phyloP scores from a whole-genome alignment of 2,329 filamentous ascomycete species.

The Alternaria arborescens region DNA sequence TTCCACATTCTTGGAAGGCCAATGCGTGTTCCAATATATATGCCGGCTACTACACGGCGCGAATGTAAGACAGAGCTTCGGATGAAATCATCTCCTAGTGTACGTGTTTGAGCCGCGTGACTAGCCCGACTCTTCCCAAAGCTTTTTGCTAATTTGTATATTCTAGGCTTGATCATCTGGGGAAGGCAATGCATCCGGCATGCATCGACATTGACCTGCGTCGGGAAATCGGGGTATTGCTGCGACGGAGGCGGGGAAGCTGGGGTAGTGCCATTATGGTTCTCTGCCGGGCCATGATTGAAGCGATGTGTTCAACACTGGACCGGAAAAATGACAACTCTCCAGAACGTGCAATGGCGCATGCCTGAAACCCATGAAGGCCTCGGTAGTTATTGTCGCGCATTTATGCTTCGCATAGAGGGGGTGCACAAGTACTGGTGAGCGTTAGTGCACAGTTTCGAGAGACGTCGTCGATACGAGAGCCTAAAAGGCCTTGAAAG shows the following conservation, averaged over 20 bases:
- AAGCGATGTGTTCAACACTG: not conserved
- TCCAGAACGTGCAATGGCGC: not conserved
- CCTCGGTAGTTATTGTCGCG: not conserved
- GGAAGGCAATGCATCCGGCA: constrained; percentile 1
- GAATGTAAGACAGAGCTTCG: not conserved
- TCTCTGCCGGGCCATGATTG: constrained; percentile 1
- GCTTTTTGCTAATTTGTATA: not conserved
- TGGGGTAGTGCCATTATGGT: constrained; percentile 8
- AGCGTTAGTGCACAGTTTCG: not conserved
- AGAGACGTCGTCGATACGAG: not conserved
- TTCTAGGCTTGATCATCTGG: not conserved
- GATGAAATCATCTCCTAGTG: constrained; percentile 1
- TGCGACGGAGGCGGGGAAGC: constrained; percentile 22
- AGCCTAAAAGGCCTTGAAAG: not conserved
- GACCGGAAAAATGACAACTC: not conserved
- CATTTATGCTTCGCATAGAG: not conserved
- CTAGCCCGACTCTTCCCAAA: not conserved
- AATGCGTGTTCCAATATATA: constrained; percentile 1
- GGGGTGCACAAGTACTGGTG: not conserved
- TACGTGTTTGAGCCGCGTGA: not conserved
- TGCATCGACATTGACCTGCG: constrained; percentile 12
- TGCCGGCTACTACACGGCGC: not conserved
- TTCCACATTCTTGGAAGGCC: not conserved
- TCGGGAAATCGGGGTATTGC: constrained; percentile 28
- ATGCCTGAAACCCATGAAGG: not conserved